A percentile compares a stretch with the other conserved stretches of the same genome.
These are phyloP conservation scores for Chlamydomonas sp. DNA, from an alignment of 139 green algal genomes.

Conservation along the genomic window DNA sequence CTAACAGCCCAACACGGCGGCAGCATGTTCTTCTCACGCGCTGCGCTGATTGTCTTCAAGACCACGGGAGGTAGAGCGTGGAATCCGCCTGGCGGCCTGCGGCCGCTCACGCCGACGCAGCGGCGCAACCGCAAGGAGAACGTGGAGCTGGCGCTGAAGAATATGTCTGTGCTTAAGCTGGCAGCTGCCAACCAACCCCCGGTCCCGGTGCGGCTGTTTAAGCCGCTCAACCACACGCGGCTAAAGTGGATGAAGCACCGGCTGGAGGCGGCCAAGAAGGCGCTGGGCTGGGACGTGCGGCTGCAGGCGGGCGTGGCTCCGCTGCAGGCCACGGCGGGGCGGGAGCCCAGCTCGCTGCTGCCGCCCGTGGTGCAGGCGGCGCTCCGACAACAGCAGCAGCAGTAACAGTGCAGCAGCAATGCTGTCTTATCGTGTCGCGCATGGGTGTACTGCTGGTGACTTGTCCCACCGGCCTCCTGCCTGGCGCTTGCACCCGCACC, in stretches of 20 bases:
- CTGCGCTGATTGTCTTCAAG: conserved; percentile 66
- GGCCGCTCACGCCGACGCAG: conserved; percentile 49
- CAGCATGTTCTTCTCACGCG: conserved; percentile 62
- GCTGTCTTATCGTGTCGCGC: not conserved
- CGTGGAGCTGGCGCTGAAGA: conserved; percentile 50
- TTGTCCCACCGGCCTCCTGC: too few species aligned
- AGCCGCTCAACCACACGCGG: conserved; percentile 46
- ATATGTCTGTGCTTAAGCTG: conserved; percentile 58
- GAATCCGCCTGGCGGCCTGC: conserved; percentile 69
- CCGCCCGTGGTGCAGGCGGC: conserved; percentile 1
- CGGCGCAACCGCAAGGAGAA: conserved; percentile 64
- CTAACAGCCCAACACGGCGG: too few species aligned
- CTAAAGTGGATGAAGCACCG: conserved; percentile 40
- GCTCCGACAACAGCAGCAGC: not conserved
- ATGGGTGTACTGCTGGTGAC: too few species aligned
- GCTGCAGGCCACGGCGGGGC: not conserved
- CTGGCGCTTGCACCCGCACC: too few species aligned
- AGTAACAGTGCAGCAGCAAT: not conserved
- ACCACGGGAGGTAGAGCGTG: conserved; percentile 69
- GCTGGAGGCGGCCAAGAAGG: conserved; percentile 25
- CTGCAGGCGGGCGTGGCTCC: not conserved
- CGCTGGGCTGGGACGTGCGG: conserved; percentile 1
- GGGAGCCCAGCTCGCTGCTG: not conserved
- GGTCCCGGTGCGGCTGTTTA: conserved; percentile 54
- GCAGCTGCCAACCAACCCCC: conserved; percentile 45